Conservation (phyloP, 2,329 filamentous ascomycete species). For the Sarocladium brachiariae region DNA sequence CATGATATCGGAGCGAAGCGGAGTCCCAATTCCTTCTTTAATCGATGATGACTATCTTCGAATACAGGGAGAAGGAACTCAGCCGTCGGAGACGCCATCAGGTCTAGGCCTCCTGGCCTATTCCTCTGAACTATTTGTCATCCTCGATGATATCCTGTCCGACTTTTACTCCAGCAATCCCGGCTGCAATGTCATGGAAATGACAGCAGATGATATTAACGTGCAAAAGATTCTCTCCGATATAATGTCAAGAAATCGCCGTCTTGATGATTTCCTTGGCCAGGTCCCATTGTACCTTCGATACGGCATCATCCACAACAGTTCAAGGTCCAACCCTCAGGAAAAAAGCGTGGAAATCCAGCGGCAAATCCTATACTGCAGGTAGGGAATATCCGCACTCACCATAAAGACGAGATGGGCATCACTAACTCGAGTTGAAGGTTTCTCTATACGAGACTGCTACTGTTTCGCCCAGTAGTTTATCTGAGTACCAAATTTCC, state of each 20-base stretch:
- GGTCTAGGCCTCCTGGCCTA: constrained; percentile 2
- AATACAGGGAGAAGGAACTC: neutral
- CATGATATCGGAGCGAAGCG: constrained; percentile 1
- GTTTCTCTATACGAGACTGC: neutral
- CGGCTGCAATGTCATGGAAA: constrained; percentile 5
- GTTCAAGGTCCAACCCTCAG: neutral
- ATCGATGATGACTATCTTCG: constrained; percentile 4
- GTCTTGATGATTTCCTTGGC: neutral
- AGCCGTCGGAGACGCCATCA: neutral
- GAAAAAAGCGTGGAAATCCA: constrained; percentile 6
- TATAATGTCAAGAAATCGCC: constrained; percentile 1
- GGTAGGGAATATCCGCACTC: neutral
- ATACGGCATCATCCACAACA: neutral
- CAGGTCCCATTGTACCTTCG: neutral
- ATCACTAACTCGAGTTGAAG: neutral
- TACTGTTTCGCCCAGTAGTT: constrained; percentile 1
- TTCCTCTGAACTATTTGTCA: neutral
- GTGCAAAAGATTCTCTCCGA: neutral
- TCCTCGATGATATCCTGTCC: constrained; percentile 2
- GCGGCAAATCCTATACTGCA: constrained; percentile 2
- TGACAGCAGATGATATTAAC: neutral
- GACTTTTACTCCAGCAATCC: constrained; percentile 5
- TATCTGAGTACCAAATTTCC: constrained; percentile 3
- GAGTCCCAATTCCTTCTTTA: constrained; percentile 1
- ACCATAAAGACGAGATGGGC: too few relatives aligned